Evolutionary conservation across 192 early-diverging fungal genomes (phyloP), one percentile per base, ranked within the genome.

Genomic region (Phlyctochytrium bullatum): DNA sequence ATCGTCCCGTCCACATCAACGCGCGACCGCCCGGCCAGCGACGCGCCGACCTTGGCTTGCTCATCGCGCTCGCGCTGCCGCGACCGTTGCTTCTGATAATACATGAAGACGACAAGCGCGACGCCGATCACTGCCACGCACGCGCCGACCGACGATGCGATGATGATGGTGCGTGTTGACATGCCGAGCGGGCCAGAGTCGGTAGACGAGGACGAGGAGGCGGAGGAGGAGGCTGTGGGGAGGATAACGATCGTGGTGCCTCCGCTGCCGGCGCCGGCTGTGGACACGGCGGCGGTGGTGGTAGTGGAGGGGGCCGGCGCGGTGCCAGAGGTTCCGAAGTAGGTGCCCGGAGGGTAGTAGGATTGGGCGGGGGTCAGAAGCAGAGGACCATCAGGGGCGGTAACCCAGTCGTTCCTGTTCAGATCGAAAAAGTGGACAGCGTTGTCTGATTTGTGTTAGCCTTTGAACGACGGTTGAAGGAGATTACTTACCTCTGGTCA

Each of bases 341-440:
- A 57, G 54, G 20, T 28, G 12, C 54, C 54, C 6, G 54, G 16
- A 25, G 54, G 27, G 16, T 57, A 10, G 54, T 25, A 28, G 20
- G 54, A 14, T 28, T 25, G 54, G 12, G 12, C 54, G 10, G 10
- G 12, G 54, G 54, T 10, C 12, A 57, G 54, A 14, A 6, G 12
- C 12, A 57, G 10, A 25, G 27, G 12, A 10, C 6, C 10, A 6
- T 14, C 27, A 10, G 54, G 54, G 12, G 20, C 27, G 27, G 20
- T 10, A 27, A 10, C 54, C 54, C 54, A 57, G 27, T 10, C 27
- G 4, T 25, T 57, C 14, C 6, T 6, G 12, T 6, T 27, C 54
- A 57, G 10, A 25, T 57, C 54, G 54, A 24, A 57, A 28, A 57
- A 57, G 54, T 57, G 25, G 14, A 57, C 54, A 57, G 10, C 25